These are phyloP conservation scores for Aulographum hederae DNA, from an alignment of 2,329 filamentous ascomycete genomes.

Conservation along the genomic window DNA sequence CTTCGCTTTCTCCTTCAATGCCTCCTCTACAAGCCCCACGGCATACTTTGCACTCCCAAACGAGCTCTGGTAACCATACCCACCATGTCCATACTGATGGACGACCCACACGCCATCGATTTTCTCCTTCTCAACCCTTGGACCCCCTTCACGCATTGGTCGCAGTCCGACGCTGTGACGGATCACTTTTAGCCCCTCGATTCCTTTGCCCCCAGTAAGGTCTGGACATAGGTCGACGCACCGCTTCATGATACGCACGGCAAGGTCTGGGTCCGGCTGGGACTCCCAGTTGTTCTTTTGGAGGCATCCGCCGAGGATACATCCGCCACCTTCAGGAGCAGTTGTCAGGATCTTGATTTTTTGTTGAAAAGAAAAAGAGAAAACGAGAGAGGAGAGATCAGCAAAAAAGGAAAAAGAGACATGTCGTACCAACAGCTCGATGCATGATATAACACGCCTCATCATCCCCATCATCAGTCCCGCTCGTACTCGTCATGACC, in stretches of 20 bases:
- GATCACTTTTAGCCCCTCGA: conserved; percentile 56
- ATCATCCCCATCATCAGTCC: conserved; percentile 52
- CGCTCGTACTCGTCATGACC: conserved; percentile 51
- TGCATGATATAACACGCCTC: conserved; percentile 73
- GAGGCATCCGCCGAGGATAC: conserved; percentile 72
- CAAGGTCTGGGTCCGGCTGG: conserved; percentile 61
- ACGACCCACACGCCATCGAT: conserved; percentile 50
- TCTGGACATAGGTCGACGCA: conserved; percentile 44
- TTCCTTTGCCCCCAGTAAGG: conserved; percentile 46
- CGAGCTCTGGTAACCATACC: conserved; percentile 48
- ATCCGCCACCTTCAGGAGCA: conserved; percentile 54
- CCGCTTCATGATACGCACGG: conserved; percentile 70
- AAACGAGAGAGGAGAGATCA: not conserved
- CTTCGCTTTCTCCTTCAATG: not conserved
- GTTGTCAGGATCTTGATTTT: no score
- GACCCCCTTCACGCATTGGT: conserved; percentile 54
- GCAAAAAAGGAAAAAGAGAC: no score
- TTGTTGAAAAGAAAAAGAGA: not conserved
- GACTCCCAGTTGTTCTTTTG: conserved; percentile 65
- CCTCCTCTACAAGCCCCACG: not conserved
- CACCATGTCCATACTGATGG: conserved; percentile 65
- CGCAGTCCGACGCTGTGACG: conserved; percentile 69
- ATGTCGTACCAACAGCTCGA: conserved; percentile 36
- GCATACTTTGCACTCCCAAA: conserved; percentile 14
- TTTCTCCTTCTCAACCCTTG: conserved; percentile 55